Conservation (phyloP, 306 rosid species). For the Pueraria montana region DNA sequence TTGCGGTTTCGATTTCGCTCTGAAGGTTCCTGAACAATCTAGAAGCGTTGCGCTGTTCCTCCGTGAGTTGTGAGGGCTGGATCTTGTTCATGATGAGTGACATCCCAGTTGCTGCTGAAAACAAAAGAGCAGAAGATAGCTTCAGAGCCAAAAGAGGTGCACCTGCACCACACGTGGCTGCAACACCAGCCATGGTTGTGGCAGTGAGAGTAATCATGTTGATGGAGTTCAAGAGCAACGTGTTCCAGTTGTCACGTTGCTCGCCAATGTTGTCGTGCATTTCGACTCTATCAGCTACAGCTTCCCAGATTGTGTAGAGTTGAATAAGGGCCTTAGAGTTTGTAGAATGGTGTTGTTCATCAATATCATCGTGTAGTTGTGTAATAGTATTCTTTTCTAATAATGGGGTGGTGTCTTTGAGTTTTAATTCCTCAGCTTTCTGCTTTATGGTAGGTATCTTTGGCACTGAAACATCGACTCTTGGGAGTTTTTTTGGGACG, state of each 20-base stretch:
- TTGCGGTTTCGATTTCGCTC: constrained; percentile 52
- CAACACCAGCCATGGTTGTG: constrained; percentile 67
- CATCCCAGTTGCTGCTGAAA: constrained; percentile 76
- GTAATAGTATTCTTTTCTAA: neutral
- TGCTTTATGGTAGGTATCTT: constrained; percentile 26
- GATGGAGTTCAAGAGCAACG: constrained; percentile 71
- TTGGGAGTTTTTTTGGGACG: constrained; percentile 25
- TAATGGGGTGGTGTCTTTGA: constrained; percentile 18
- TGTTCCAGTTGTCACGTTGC: constrained; percentile 81
- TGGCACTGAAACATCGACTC: constrained; percentile 5
- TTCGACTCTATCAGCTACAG: constrained; percentile 69
- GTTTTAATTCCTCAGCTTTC: constrained; percentile 31
- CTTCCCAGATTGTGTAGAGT: constrained; percentile 67
- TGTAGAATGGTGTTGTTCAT: neutral
- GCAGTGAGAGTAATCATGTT: constrained; percentile 86
- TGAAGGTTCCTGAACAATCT: constrained; percentile 69
- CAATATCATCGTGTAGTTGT: neutral
- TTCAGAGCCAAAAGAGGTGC: constrained; percentile 60
- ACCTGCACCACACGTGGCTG: constrained; percentile 46
- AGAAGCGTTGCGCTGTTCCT: constrained; percentile 81
- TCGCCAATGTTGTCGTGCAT: constrained; percentile 74
- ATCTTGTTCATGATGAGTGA: constrained; percentile 68
- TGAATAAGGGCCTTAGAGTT: constrained; percentile 27
- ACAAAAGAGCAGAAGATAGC: constrained; percentile 66
- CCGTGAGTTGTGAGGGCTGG: constrained; percentile 89